phyloP scores from a whole-genome alignment of 2,329 filamentous ascomycete species.

The Pseudogymnoascus sp. region DNA sequence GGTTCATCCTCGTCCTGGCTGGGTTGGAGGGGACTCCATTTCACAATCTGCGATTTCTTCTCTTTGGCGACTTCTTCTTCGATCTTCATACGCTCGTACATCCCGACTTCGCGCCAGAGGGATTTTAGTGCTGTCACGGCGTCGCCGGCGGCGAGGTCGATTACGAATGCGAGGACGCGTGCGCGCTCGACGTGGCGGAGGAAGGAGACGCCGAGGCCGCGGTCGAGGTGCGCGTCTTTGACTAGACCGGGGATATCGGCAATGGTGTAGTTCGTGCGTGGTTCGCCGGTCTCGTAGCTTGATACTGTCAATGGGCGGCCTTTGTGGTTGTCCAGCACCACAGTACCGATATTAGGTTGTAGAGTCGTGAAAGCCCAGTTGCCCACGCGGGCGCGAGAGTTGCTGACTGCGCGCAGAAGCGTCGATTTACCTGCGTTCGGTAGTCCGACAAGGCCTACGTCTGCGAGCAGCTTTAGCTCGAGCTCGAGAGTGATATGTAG shows the following conservation, averaged over 20 bases:
- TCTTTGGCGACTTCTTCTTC: constrained; percentile 63
- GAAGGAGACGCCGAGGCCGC: constrained; percentile 84
- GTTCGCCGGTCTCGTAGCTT: constrained; percentile 40
- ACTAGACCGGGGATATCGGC: constrained; percentile 95
- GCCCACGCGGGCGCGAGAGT: constrained; percentile 81
- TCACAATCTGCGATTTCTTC: constrained; percentile 41
- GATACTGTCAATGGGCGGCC: constrained; percentile 53
- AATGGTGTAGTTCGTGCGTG: constrained; percentile 77
- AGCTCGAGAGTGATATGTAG: constrained; percentile 74
- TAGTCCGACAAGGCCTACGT: constrained; percentile 87
- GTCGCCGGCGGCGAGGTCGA: constrained; percentile 75
- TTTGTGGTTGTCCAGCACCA: constrained; percentile 80
- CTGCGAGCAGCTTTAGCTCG: constrained; percentile 89
- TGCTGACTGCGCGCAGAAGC: constrained; percentile 75
- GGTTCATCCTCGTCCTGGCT: constrained; percentile 29
- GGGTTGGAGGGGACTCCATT: constrained; percentile 43
- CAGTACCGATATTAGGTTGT: constrained; percentile 90
- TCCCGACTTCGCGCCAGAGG: constrained; percentile 82
- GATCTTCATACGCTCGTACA: constrained; percentile 64
- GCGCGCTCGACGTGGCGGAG: constrained; percentile 91
- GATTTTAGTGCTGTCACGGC: constrained; percentile 70
- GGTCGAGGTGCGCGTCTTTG: constrained; percentile 84
- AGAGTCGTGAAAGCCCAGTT: constrained; percentile 97
- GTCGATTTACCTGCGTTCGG: constrained; percentile 97
- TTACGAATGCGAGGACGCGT: constrained; percentile 83